These are phyloP conservation scores for Wallacemonas sp. DNA, from an alignment of 208 protist genomes.

Conservation along the genomic window DNA sequence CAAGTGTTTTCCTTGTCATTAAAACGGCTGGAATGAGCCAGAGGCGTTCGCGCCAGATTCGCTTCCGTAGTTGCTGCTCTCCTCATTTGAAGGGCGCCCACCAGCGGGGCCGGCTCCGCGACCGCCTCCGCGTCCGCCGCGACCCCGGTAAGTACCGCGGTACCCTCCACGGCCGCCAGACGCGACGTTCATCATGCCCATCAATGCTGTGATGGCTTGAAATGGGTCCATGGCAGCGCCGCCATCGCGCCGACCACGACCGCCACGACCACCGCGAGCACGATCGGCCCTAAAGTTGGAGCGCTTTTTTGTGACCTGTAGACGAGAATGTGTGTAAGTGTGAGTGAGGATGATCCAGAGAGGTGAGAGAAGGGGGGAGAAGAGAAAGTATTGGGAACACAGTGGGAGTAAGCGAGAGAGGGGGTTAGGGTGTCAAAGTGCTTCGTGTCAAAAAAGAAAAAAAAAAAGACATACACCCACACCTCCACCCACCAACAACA, in stretches of 20 bases:
- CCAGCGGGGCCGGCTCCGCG: conserved; percentile 23
- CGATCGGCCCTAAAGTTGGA: conserved; percentile 59
- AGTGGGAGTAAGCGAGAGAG: neutral
- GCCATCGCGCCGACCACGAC: conserved; percentile 20
- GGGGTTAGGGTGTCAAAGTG: conserved; percentile 1
- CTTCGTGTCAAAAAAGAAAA: neutral
- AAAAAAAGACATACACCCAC: conserved; percentile 9
- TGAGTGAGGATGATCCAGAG: conserved; percentile 4
- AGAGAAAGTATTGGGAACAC: conserved; percentile 6
- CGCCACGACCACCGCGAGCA: conserved; percentile 47
- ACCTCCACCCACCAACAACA: too few species aligned
- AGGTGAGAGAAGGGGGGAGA: conserved; percentile 14
- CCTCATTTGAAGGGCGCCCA: too few species aligned
- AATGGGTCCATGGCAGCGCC: conserved; percentile 36
- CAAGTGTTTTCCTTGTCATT: conserved; percentile 1
- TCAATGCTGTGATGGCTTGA: conserved; percentile 65
- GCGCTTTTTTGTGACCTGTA: conserved; percentile 72
- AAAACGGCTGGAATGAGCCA: conserved; percentile 53
- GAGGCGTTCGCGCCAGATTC: conserved; percentile 10
- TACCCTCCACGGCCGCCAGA: conserved; percentile 25
- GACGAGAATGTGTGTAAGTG: neutral
- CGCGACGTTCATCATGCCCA: conserved; percentile 58
- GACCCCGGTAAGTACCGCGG: conserved; percentile 9
- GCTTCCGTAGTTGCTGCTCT: conserved; percentile 3
- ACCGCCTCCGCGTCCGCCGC: conserved; percentile 17